These are phyloP conservation scores for Wallacemonas rigidus DNA, from an alignment of 208 protist species.

Conservation along the genomic window DNA sequence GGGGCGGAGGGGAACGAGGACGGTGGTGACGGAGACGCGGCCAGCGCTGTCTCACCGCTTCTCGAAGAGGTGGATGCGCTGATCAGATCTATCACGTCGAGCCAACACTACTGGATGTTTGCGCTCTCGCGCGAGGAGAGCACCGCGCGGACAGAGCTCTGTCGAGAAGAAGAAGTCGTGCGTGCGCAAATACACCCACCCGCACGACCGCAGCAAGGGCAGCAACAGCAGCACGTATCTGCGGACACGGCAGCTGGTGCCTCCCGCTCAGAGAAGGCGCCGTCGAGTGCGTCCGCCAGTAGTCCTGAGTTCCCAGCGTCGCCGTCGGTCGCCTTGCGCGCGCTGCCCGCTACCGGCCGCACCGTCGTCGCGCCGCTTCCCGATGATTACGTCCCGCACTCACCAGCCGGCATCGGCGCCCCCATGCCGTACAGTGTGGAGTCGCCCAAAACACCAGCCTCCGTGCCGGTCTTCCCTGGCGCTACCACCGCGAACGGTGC, in stretches of 20 bases:
- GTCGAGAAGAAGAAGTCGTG: background rate
- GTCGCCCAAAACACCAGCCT: conserved; percentile 7
- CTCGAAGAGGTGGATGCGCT: background rate
- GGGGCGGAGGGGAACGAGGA: background rate
- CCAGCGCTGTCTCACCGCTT: background rate
- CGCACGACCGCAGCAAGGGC: background rate
- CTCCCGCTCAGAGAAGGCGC: too few species aligned
- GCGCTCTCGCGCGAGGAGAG: background rate
- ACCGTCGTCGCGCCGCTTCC: conserved; percentile 11
- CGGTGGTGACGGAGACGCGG: background rate
- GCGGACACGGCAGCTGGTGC: too few species aligned
- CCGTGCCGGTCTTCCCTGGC: background rate
- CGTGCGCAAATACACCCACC: background rate
- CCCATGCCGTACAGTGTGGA: conserved; percentile 9
- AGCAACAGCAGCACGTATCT: too few species aligned
- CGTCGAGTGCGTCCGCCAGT: too few species aligned
- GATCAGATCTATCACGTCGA: conserved; percentile 3
- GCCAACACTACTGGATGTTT: background rate
- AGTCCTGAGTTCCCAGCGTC: too few species aligned
- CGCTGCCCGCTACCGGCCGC: background rate
- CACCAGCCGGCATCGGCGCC: background rate
- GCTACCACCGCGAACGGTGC: background rate
- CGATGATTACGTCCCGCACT: conserved; percentile 13
- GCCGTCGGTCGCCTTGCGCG: background rate
- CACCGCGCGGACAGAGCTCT: background rate